Base-by-base conservation (phyloP, 495 filamentous ascomycete genomes). In the Neurospora sp. region DNA sequence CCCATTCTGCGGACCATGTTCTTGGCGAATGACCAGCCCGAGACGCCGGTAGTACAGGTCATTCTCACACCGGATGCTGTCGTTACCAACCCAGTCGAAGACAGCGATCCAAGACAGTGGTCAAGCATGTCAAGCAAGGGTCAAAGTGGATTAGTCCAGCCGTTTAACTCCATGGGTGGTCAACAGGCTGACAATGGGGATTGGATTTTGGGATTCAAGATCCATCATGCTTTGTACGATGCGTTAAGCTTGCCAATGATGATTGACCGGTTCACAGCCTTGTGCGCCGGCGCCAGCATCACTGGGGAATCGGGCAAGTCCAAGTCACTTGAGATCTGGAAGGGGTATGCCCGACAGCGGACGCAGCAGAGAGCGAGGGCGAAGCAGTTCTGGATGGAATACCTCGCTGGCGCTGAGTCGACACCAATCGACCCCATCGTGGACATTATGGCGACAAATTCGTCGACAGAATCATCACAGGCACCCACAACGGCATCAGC, bases 221-320 rank as follows among this genome's bases (percentile, higher is more conserved):
- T 93, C 12, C 89, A 94, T 72, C 93, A 97, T 80, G 91, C 93
- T 5, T 79, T 96, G 6, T 96, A 94, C 74, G 93, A 97, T 81
- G 92, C 91, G 1, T 81, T 90, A 59, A 91, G 91, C 69, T 80
- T 96, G 14, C 82, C 87, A 3, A 73, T 82, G 11, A 86, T 95
- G 18, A 73, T 81, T 73, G 59, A 71, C 38, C 74, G 77, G 7
- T 81, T 85, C 18, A 12, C 70, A 3, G 68, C 74, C 3, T 69
- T 83, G 18, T 81, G 75, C 68, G 70, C 12, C 22, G 59, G n/a
- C 6, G 68, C 12, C 18, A 53, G 10, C 14, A n/a, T 14, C 31
- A 14, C 2, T 10, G 11, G 1, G 1, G 8, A 22, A 31, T 3
- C 6, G 7, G 53, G 3, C 18, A 8, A 3, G 0, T 35, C 27